These are phyloP conservation scores for Bruguiera parviflora DNA, from an alignment of 345 rosid species.

Conservation along the genomic window DNA sequence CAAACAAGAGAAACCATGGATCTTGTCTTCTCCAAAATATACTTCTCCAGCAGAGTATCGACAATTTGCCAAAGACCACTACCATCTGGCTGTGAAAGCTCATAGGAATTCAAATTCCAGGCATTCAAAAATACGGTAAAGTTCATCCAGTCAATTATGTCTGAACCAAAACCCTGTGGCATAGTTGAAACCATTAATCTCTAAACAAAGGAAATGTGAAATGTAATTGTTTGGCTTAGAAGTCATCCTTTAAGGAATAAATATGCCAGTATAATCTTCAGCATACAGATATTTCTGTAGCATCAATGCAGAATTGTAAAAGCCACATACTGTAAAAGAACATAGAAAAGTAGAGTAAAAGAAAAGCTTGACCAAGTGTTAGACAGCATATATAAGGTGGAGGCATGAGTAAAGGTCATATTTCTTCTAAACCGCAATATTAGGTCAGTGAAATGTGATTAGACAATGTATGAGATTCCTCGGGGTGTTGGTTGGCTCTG, in stretches of 20 bases:
- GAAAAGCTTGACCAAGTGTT: not conserved
- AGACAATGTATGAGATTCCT: not conserved
- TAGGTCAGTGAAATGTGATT: not conserved
- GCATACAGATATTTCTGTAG: too few species aligned
- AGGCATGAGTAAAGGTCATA: not conserved
- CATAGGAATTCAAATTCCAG: constrained; percentile 65
- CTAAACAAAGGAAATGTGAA: not conserved
- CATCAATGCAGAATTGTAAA: not conserved
- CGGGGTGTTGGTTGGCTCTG: too few species aligned
- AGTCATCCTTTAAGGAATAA: too few species aligned
- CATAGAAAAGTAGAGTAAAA: not conserved
- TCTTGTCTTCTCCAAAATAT: constrained; percentile 45
- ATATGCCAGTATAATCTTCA: too few species aligned
- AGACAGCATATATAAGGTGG: not conserved
- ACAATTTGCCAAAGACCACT: constrained; percentile 46
- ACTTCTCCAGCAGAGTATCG: constrained; percentile 52
- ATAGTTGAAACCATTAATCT: constrained; percentile 12
- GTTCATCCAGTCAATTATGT: constrained; percentile 70
- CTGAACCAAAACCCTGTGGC: constrained; percentile 66
- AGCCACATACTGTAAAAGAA: not conserved
- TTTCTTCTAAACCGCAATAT: not conserved
- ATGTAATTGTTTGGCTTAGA: not conserved
- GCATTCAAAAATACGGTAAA: constrained; percentile 79
- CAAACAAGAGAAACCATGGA: constrained; percentile 42
- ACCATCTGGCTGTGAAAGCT: constrained; percentile 32